Evolutionary conservation across 2,329 filamentous ascomycete genomes (phyloP).

Genomic region (Endocalyx cinctus): DNA sequence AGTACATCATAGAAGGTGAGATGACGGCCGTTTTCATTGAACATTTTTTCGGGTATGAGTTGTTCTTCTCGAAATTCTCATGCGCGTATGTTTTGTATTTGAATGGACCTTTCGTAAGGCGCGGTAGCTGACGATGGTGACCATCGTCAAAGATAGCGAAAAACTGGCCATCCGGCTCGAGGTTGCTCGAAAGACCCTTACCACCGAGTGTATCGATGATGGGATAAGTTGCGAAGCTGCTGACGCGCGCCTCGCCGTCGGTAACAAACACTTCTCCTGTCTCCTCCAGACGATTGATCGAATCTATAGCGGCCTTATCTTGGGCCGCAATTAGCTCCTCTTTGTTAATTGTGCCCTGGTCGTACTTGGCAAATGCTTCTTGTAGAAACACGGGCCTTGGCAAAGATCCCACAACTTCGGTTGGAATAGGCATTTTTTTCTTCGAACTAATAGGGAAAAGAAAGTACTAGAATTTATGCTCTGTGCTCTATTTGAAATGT

Average conservation of each 20-base stretch:
- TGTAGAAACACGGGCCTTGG: background rate
- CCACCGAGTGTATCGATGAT: background rate
- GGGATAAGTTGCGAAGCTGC: background rate
- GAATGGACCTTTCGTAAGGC: background rate
- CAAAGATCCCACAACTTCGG: background rate
- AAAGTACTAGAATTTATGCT: too few relatives aligned
- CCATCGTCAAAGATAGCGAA: conserved; percentile 1
- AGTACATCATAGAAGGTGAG: background rate
- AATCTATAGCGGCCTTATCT: background rate
- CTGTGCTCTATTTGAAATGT: too few relatives aligned
- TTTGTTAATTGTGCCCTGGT: background rate
- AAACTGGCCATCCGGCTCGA: background rate
- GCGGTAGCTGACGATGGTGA: background rate
- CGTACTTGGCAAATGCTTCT: background rate
- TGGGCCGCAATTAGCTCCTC: background rate
- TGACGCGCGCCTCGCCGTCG: background rate
- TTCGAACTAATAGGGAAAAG: too few relatives aligned
- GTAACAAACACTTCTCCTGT: background rate
- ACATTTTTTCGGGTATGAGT: background rate
- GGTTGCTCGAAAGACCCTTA: background rate
- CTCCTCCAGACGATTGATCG: background rate
- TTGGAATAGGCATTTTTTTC: background rate
- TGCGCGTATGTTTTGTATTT: background rate
- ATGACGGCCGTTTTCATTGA: background rate
- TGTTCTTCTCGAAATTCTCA: background rate